phyloP scores from a whole-genome alignment of 495 filamentous ascomycete species.

The Penicillium samsonianum region DNA sequence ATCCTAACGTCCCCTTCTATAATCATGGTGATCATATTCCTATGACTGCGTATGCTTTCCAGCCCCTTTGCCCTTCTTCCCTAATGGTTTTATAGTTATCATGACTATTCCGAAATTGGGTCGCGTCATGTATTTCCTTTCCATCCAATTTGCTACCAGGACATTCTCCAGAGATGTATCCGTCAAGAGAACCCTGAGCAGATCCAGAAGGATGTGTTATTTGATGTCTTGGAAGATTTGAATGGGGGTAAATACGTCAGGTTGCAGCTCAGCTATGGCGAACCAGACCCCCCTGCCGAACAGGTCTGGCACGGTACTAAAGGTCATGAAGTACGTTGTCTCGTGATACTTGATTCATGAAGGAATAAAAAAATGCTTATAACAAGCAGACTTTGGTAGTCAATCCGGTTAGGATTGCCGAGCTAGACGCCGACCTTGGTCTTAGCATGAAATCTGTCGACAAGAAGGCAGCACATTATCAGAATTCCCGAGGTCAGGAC shows the following conservation, averaged over 20 bases:
- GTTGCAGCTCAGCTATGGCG: background rate
- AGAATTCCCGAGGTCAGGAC: background rate
- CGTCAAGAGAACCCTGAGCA: background rate
- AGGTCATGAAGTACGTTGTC: background rate
- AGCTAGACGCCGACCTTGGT: background rate
- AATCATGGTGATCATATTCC: background rate
- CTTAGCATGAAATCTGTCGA: background rate
- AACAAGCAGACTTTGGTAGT: background rate
- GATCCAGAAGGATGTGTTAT: background rate
- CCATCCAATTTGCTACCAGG: background rate
- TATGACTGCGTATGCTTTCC: background rate
- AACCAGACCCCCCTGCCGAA: background rate
- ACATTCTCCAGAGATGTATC: background rate
- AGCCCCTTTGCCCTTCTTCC: fast-evolving
- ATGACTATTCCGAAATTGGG: background rate
- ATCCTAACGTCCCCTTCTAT: background rate
- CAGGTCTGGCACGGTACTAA: background rate
- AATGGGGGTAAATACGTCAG: background rate
- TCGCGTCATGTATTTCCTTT: background rate
- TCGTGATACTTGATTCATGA: background rate
- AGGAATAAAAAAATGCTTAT: background rate
- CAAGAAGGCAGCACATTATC: background rate
- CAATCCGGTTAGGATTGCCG: background rate
- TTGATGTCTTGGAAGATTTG: background rate
- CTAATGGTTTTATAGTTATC: background rate